A percentile compares a stretch with the other conserved stretches of the same genome.
Evolutionary conservation across 2,329 filamentous ascomycete genomes (phyloP).

Genomic region (Camptophora hylomeconis): DNA sequence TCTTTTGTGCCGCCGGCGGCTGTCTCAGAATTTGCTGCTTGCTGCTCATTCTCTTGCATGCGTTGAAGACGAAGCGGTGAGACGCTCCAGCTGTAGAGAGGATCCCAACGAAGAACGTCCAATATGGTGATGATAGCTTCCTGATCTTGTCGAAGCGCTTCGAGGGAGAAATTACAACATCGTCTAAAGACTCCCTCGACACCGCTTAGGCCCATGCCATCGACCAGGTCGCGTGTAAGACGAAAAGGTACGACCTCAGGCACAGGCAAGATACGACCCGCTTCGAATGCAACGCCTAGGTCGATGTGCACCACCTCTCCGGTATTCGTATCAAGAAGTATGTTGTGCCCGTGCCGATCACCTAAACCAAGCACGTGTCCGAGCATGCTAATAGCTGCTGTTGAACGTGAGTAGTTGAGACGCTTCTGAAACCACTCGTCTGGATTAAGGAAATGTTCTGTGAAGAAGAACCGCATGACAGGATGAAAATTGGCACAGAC

Average conservation of each 20-base stretch:
- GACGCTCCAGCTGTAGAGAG: slow-evolving; percentile 88
- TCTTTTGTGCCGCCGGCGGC: slow-evolving; percentile 17
- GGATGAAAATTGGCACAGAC: slow-evolving; percentile 76
- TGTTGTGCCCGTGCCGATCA: slow-evolving; percentile 93
- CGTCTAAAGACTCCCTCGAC: slow-evolving; percentile 93
- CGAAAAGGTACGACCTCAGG: slow-evolving; percentile 95
- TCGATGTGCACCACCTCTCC: slow-evolving; percentile 97
- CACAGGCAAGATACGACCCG: slow-evolving; percentile 84
- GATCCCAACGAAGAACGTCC: slow-evolving; percentile 95
- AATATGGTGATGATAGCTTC: slow-evolving; percentile 98
- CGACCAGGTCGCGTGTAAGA: slow-evolving; percentile 83
- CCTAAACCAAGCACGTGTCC: slow-evolving; percentile 87
- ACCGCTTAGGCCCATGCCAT: slow-evolving; percentile 90
- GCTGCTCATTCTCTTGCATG: slow-evolving; percentile 46
- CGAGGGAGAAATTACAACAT: slow-evolving; percentile 96
- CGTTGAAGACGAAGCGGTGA: slow-evolving; percentile 54
- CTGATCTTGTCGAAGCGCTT: slow-evolving; percentile 85
- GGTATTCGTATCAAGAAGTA: slow-evolving; percentile 75
- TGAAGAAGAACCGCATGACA: slow-evolving; percentile 93
- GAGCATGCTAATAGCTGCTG: slow-evolving; percentile 87
- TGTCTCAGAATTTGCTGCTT: slow-evolving; percentile 21
- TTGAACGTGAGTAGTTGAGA: slow-evolving; percentile 82
- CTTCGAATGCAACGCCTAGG: slow-evolving; percentile 91
- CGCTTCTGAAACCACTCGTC: slow-evolving; percentile 91
- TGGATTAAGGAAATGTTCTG: slow-evolving; percentile 84